Base-by-base conservation (phyloP, 306 rosid genomes). In the Arachis stenosperma region DNA sequence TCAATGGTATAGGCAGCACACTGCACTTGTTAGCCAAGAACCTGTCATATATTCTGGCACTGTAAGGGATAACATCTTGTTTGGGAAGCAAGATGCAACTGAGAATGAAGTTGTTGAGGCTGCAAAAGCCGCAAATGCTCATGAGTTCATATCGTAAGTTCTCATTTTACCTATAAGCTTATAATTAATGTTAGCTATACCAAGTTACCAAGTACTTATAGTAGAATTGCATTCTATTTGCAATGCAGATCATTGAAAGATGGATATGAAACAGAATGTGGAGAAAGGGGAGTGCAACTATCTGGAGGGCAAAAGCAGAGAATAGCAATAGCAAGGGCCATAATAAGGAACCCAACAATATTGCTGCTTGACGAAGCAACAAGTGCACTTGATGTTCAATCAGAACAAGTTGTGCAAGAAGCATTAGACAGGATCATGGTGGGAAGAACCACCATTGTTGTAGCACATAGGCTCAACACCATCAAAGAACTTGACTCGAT, bases 231-330 rank as follows among this genome's bases (percentile, higher is more conserved):
- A 78, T 47, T 3, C 5, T 65, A 30, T 73, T 40, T 52, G 46
- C 55, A 17, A 67, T 81, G 81, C 48, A 94, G 99, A 63, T 85
- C 97, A 59, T 12, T 94, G 77, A 91, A 86, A 73, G 91, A 91
- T 9, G 99, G 99, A 60, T 94, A 91, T 64, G 89, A 83, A 41
- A 89, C 96, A 0, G 93, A 94, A 76, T 89, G 97, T 57, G 99
- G 99, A n/a, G 97, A 94, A 78, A 86, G 99, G 75, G 99, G 99
- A 14, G 96, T 91, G 52, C 97, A 94, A 56, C 75, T 94, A 10
- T 94, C 99, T 41, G 99, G 99, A 67, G 99, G 99, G 7, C 97
- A 94, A 69, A 94, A 94, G 77, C 99, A 94, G 51, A 87, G 99
- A 79, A 83, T 94, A 63, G 96, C 95, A 67, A 91, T 94, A 50